Conservation (phyloP, 169 alveolate species). For the Besnoitia besnoiti region DNA sequence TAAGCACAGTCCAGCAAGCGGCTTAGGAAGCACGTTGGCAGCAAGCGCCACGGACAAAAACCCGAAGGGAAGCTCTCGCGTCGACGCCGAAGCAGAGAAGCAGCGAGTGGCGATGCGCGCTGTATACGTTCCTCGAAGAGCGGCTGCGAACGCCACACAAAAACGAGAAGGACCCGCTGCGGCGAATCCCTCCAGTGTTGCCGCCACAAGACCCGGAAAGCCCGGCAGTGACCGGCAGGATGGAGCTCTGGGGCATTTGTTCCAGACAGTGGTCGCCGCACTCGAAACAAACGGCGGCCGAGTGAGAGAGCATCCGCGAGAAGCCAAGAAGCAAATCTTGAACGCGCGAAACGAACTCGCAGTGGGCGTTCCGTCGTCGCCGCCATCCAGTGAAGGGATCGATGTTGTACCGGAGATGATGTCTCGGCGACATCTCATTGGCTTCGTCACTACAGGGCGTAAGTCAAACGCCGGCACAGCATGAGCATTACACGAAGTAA, state of each 20-base stretch:
- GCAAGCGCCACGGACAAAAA: too few species aligned
- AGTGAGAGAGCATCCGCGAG: neutral
- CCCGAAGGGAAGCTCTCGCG: too few species aligned
- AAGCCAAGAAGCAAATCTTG: too few species aligned
- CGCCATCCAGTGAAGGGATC: neutral
- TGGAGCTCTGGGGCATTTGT: neutral
- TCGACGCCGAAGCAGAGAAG: too few species aligned
- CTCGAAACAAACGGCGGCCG: neutral
- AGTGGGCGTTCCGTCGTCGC: too few species aligned
- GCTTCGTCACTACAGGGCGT: slow-evolving; percentile 37
- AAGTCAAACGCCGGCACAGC: too few species aligned
- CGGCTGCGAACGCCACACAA: neutral
- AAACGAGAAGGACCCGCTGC: neutral
- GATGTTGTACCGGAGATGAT: neutral
- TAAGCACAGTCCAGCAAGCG: neutral
- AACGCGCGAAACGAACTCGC: too few species aligned
- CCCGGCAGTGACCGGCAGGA: neutral
- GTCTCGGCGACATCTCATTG: neutral
- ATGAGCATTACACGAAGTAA: too few species aligned
- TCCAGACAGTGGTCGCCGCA: neutral
- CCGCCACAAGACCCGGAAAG: neutral
- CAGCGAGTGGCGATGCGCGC: too few species aligned
- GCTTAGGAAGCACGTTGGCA: too few species aligned
- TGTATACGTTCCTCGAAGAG: neutral
- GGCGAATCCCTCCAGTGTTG: too few species aligned